Base-by-base conservation (phyloP, 768 basidiomycete species). In the Lyophyllum semitale region DNA sequence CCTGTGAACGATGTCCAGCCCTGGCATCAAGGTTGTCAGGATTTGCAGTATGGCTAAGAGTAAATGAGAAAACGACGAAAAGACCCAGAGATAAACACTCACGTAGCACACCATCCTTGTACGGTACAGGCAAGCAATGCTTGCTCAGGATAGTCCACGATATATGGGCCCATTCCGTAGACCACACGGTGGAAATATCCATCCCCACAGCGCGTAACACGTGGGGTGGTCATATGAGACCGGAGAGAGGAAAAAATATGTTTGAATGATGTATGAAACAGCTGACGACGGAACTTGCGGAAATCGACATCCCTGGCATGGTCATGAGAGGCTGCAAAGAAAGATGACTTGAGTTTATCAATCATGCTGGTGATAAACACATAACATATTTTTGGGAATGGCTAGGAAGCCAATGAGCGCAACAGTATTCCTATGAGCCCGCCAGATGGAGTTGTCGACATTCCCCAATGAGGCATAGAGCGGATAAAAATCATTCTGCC, bases 401-500 rank as follows among this genome's bases (percentile, higher is more conserved):
- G 55, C 55, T 12, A 56, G 33, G 23, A 56, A 56, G 18, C 43
- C 49, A 20, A 56, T 38, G 20, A 56, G 35, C 11, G 75, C 61
- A 6, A 59, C 15, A 3, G 63, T 69, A 52, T 69, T 63, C 4
- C 61, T 59, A 56, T 76, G 73, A 0, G 66, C 73, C 1, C 62
- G 65, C 0, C 70, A 67, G 12, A 68, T 64, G 20, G 53, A 59
- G 42, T 74, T 75, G 42, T 71, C 63, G 2, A 73, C 46, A 43
- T 71, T 66, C 7, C 73, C 73, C 42, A 67, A 63, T 0, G 69
- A 72, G 15, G 64, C 30, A 59, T 77, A 75, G 0, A 73, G 48
- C 0, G 73, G 74, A 25, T 70, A 72, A 46, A 70, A 77, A 33
- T 76, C 66, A 17, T 64, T 68, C 6, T 77, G 65, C 1, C 74